These are phyloP conservation scores for Vicia sativa DNA, from an alignment of 306 rosid species.

Conservation along the genomic window DNA sequence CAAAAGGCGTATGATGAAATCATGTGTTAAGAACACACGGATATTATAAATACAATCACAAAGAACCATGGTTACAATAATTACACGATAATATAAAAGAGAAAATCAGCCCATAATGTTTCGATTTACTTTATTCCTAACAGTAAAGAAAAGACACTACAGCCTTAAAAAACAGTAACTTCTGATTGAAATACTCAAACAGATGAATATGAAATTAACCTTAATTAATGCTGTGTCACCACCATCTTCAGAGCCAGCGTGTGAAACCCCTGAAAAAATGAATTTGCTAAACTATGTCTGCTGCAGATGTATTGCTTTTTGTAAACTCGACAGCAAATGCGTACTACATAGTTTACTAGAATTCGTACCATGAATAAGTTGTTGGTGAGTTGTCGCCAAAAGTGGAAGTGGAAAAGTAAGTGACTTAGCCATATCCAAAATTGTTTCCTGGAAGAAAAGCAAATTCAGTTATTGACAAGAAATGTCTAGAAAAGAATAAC, in stretches of 20 bases:
- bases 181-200: conserved; percentile 37
- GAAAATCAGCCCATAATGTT: neutral
- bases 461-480: conserved; percentile 29
- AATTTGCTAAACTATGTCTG: conserved; percentile 35
- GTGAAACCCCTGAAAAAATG: conserved; percentile 63
- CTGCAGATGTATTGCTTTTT: conserved; percentile 37
- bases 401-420: conserved; percentile 86
- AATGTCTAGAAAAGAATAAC: conserved; percentile 34
- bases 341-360: conserved; percentile 29
- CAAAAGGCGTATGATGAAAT: conserved; percentile 6
- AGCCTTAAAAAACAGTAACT: conserved; percentile 8
- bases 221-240: conserved; percentile 52
- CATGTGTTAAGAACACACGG: conserved; percentile 6
- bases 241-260: conserved; percentile 44
- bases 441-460: conserved; percentile 57
- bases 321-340: conserved; percentile 34
- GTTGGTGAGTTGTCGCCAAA: conserved; percentile 83
- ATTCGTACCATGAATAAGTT: conserved; percentile 73
- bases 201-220: conserved; percentile 51
- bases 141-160: conserved; percentile 8
- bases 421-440: conserved; percentile 79
- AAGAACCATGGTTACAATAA: neutral
- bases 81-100: conserved; percentile 8
- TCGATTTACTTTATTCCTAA: conserved; percentile 2
- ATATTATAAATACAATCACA: neutral